phyloP scores from a whole-genome alignment of 2,329 filamentous ascomycete species.

The Claviceps purpurea region DNA sequence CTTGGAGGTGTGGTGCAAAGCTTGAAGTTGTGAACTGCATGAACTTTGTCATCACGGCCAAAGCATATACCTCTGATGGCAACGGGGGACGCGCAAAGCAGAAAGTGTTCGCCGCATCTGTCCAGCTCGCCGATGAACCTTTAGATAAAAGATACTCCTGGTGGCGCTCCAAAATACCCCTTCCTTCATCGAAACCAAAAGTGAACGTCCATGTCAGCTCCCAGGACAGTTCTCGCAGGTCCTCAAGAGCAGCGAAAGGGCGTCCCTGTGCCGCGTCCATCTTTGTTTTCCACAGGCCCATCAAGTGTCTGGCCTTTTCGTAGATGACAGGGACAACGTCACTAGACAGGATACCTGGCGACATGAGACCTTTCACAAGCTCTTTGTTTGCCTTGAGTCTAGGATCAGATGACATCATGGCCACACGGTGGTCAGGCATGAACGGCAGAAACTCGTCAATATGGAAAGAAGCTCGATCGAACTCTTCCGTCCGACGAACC shows the following conservation, averaged over 20 bases:
- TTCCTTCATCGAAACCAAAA: neutral
- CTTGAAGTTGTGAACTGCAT: neutral
- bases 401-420: constrained; percentile 13
- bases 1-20: constrained; percentile 11
- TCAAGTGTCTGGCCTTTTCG: constrained; percentile 14
- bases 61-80: neutral
- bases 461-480: neutral
- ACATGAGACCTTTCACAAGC: constrained; percentile 18
- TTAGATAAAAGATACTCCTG: neutral
- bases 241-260: constrained; percentile 17
- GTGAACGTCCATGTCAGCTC: constrained; percentile 15
- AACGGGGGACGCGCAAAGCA: neutral
- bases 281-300: constrained; percentile 21
- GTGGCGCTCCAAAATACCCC: neutral
- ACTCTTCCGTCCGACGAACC: neutral
- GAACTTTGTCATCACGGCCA: neutral
- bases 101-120: neutral
- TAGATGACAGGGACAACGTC: constrained; percentile 18
- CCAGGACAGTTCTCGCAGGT: constrained; percentile 17
- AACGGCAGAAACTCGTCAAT: neutral
- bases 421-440: constrained; percentile 14
- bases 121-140: neutral
- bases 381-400: constrained; percentile 16
- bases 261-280: constrained; percentile 10
- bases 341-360: constrained; percentile 15